Evolutionary conservation across 805 yeast species (phyloP).

Genomic region (Saccharomycopsis guyanensis): DNA sequence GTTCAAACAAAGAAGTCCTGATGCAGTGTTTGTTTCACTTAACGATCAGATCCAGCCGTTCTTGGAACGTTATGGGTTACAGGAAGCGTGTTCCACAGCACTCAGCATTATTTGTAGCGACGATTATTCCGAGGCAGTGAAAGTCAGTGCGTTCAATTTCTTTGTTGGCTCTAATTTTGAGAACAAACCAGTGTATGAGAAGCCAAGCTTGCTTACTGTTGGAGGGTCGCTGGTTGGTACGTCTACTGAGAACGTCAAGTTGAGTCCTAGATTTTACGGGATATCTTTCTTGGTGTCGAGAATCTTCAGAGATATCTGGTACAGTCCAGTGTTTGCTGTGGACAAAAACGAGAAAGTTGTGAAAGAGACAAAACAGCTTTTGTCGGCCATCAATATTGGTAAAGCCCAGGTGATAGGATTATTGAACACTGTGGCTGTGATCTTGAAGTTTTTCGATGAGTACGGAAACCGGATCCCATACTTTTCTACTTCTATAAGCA

Average conservation of each 20-base stretch:
- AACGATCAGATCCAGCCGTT: conserved; percentile 66
- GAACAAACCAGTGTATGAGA: conserved; percentile 33
- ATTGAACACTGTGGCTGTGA: conserved; percentile 39
- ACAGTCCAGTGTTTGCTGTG: conserved; percentile 50
- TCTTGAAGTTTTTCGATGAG: conserved; percentile 38
- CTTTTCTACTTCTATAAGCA: conserved; percentile 22
- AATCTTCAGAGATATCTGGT: conserved; percentile 75
- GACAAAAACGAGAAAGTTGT: conserved; percentile 27
- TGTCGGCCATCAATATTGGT: conserved; percentile 32
- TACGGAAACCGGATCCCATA: conserved; percentile 38
- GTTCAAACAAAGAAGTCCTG: conserved; percentile 74
- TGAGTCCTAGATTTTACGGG: conserved; percentile 90
- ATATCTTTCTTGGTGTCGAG: conserved; percentile 72
- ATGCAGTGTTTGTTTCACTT: conserved; percentile 61
- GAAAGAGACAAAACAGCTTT: conserved; percentile 31
- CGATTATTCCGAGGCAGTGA: conserved; percentile 45
- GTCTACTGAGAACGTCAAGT: conserved; percentile 64
- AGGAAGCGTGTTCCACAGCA: conserved; percentile 87
- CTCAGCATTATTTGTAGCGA: conserved; percentile 75
- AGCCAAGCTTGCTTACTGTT: conserved; percentile 21
- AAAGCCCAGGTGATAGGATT: conserved; percentile 39
- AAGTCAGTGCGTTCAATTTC: conserved; percentile 37
- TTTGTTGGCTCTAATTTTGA: conserved; percentile 31
- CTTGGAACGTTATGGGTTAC: conserved; percentile 71
- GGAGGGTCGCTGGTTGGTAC: conserved; percentile 29